phyloP scores from a whole-genome alignment of 2,329 filamentous ascomycete genomes.

The Xylariales sp. region DNA sequence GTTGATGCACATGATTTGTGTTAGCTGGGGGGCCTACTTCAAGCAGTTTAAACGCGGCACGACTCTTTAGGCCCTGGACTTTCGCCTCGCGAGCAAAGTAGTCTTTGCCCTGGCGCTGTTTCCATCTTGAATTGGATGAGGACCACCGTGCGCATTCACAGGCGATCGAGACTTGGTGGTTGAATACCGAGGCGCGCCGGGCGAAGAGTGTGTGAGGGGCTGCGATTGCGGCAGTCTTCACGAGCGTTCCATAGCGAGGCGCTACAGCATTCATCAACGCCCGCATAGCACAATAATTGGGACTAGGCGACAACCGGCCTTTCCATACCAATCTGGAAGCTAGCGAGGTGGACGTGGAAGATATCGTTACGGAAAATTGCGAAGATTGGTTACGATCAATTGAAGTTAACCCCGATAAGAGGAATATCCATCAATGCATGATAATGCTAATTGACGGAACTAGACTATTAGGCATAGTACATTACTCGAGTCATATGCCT shows the following conservation, averaged over 20 bases:
- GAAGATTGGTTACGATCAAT: conserved; percentile 1
- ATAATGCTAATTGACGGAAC: background rate
- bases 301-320: conserved; percentile 36
- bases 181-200: background rate
- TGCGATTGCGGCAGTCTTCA: conserved; percentile 35
- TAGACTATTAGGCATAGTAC: background rate
- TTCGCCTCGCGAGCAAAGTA: conserved; percentile 78
- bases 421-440: conserved; percentile 14
- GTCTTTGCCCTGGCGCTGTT: conserved; percentile 80
- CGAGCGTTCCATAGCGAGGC: conserved; percentile 45
- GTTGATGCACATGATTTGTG: background rate
- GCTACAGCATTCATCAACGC: conserved; percentile 41
- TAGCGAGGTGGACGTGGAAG: conserved; percentile 7
- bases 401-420: conserved; percentile 11
- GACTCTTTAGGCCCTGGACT: conserved; percentile 83
- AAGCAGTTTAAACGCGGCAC: conserved; percentile 92
- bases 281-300: conserved; percentile 42
- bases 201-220: conserved; percentile 21
- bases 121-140: conserved; percentile 82
- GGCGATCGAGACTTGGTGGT: conserved; percentile 9
- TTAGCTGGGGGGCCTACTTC: conserved; percentile 66
- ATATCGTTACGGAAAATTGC: background rate
- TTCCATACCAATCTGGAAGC: conserved; percentile 36
- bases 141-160: conserved; percentile 47
- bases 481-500: too few species aligned